Base-by-base conservation (phyloP, 2,329 filamentous ascomycete genomes). In the Ophiosphaerella herpotricha region DNA sequence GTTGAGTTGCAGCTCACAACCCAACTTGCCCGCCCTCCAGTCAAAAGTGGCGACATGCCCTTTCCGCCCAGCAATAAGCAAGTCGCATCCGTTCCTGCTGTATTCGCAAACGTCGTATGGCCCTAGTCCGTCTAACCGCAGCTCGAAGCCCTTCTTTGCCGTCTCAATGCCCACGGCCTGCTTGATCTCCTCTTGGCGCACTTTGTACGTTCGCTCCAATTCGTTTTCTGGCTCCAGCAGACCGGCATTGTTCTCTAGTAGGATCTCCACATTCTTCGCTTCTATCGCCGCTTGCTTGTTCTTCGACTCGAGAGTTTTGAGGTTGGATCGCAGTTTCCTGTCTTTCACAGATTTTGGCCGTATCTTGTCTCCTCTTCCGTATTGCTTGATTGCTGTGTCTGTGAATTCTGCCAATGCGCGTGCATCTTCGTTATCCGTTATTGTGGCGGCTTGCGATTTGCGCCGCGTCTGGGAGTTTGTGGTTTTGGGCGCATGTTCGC, bases 1-100 rank as follows among this genome's bases (percentile, higher is more conserved):
- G 43, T 87, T 85, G 55, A 99, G 80, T 70, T 99, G 91, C 56
- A 97, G 67, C 72, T 99, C 94, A 70, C 91, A 97, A 6, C 90
- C 90, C 52, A 97, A 78, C 73, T 92, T 96, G 36, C 92, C 93
- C 61, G 89, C 88, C 57, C 93, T 82, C 93, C 94, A 99, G 75
- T 99, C 92, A 85, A 97, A 95, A 0, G 90, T 93, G 48, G 94
- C 93, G 58, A 99, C 80, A 84, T 99, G 94, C 12, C 94, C 94
- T 75, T 96, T 97, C 52, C 91, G 82, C 24, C 94, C 92, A 11
- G 88, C 91, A 31, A 99, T 80, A 46, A 99, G 77, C 55, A 99
- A 76, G 64, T 95, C 87, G 58, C 89, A 84, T 40, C 94, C 94
- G 67, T 96, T 97, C 38, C 91, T 83, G 40, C 90, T 91, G 75